Evolutionary conservation across 2,329 filamentous ascomycete genomes (phyloP).

Genomic region (Metarhizium humberi): DNA sequence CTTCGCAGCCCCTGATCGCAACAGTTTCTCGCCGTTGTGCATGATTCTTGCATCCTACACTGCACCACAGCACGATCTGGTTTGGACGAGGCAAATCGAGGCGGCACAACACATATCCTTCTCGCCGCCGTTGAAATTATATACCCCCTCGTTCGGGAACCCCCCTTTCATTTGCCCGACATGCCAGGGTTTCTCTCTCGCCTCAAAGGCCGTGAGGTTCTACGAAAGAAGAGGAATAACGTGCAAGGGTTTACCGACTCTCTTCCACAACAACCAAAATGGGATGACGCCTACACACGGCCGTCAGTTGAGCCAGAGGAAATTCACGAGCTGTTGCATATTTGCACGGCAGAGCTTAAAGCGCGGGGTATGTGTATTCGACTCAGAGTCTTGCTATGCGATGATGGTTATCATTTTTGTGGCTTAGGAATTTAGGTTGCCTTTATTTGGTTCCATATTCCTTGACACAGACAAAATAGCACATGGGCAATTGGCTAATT

Average conservation of each 20-base stretch:
- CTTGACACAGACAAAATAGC: not conserved
- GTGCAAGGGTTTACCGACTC: constrained; percentile 39
- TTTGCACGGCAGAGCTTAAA: constrained; percentile 87
- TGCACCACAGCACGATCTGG: not conserved
- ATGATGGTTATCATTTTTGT: no score
- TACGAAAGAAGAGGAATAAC: constrained; percentile 58
- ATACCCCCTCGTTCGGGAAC: not conserved
- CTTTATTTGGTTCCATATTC: not conserved
- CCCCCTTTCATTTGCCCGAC: constrained; percentile 11
- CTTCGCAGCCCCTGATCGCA: not conserved
- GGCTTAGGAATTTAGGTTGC: not conserved
- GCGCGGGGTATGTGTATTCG: constrained; percentile 62
- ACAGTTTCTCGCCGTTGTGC: not conserved
- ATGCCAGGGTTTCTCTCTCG: constrained; percentile 54
- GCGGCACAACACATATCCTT: not conserved
- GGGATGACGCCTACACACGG: constrained; percentile 82
- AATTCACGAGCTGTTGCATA: constrained; percentile 75
- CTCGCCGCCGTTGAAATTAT: not conserved
- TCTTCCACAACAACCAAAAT: constrained; percentile 61
- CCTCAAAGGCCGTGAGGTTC: constrained; percentile 67
- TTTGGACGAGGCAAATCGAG: not conserved
- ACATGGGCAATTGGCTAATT: constrained; percentile 1
- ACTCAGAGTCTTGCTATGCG: not conserved
- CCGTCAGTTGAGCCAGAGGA: constrained; percentile 80
- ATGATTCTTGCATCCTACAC: not conserved